Percentiles rank a stretch among this genome's conserved stretches.
These are phyloP conservation scores for Stevia rebaudiana DNA, from an alignment of 140 eudicot genomes.

Conservation along the genomic window DNA sequence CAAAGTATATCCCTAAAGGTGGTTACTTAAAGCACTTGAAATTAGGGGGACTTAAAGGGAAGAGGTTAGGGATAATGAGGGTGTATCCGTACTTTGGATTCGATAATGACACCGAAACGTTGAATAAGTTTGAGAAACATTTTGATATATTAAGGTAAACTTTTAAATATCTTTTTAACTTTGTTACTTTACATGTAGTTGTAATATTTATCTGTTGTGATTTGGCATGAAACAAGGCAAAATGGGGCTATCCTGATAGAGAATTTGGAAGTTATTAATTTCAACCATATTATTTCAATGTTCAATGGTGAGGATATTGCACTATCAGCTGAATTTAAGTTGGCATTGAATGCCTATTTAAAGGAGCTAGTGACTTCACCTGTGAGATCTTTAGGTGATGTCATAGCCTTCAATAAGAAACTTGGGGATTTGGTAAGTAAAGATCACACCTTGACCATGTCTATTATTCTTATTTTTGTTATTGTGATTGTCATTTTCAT, in stretches of 20 bases:
- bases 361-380: slow-evolving; percentile 52
- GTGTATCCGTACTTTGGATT: slow-evolving; percentile 41
- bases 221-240: slow-evolving; percentile 29
- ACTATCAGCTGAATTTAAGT: slow-evolving; percentile 51
- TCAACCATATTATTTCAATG: slow-evolving; percentile 21
- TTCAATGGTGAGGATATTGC: slow-evolving; percentile 34
- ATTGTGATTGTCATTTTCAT: neutral
- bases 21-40: slow-evolving; percentile 51
- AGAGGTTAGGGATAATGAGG: slow-evolving; percentile 60
- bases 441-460: slow-evolving; percentile 1
- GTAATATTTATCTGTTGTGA: neutral
- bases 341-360: slow-evolving; percentile 45
- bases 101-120: slow-evolving; percentile 11
- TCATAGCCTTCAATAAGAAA: slow-evolving; percentile 57
- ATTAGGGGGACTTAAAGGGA: slow-evolving; percentile 49
- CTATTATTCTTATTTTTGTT: too few species aligned
- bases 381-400: slow-evolving; percentile 57
- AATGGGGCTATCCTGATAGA: slow-evolving; percentile 64
- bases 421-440: slow-evolving; percentile 36
- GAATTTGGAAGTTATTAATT: slow-evolving; percentile 36
- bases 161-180: neutral
- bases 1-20: slow-evolving; percentile 51
- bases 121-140: slow-evolving; percentile 39
- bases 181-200: neutral
- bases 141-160: slow-evolving; percentile 42